Conservation (phyloP, 345 rosid genomes). For the Gossypium raimondii region DNA sequence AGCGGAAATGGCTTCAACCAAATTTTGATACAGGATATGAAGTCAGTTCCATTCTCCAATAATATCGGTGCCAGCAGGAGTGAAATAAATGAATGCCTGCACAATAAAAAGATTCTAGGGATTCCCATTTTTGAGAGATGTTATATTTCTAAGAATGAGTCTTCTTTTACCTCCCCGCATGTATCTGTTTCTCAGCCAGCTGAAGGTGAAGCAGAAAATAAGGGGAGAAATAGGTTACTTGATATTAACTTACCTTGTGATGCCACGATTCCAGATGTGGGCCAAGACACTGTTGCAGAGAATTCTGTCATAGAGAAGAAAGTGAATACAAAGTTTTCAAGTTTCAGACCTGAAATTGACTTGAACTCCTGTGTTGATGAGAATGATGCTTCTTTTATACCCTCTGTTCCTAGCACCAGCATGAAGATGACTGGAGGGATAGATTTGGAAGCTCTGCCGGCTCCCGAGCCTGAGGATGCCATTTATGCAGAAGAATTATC, state of each 20-base stretch:
- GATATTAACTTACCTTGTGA: conserved; percentile 89
- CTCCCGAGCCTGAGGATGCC: conserved; percentile 51
- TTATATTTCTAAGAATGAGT: conserved; percentile 31
- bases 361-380: conserved; percentile 59
- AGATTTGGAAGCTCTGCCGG: conserved; percentile 75
- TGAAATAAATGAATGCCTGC: conserved; percentile 30
- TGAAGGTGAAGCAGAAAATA: conserved; percentile 34
- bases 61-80: conserved; percentile 29
- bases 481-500: conserved; percentile 31
- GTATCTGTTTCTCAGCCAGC: conserved; percentile 29
- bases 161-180: conserved; percentile 35
- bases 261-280: conserved; percentile 36
- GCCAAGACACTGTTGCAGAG: conserved; percentile 35
- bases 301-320: conserved; percentile 29
- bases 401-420: conserved; percentile 27
- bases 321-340: conserved; percentile 29
- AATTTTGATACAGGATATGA: conserved; percentile 30
- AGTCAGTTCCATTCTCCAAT: conserved; percentile 39
- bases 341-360: conserved; percentile 54
- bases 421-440: conserved; percentile 40
- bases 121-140: conserved; percentile 42
- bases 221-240: conserved; percentile 38
- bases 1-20: conserved; percentile 24
- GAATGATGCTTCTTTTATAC: conserved; percentile 49
- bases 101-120: conserved; percentile 53